These are phyloP conservation scores for Termitomyces sp. DNA, from an alignment of 768 basidiomycete species.

Conservation along the genomic window DNA sequence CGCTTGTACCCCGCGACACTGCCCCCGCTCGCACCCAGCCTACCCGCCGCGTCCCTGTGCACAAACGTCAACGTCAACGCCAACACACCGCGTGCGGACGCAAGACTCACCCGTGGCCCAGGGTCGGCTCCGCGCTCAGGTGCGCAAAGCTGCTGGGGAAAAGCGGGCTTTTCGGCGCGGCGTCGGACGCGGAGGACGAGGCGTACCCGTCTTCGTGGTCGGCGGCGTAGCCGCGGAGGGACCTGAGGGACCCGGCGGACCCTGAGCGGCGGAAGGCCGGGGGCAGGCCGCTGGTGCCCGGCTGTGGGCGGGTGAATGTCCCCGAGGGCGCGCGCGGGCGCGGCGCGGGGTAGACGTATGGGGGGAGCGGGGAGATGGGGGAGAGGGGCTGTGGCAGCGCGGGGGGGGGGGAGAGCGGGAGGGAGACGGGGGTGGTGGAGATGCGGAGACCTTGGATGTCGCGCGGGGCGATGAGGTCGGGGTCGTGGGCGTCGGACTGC, in stretches of 20 bases:
- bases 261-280: slow-evolving; percentile 27
- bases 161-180: slow-evolving; percentile 62
- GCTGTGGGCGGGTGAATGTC: neutral
- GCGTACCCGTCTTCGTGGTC: slow-evolving; percentile 28
- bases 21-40: slow-evolving; percentile 12
- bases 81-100: no score
- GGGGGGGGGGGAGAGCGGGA: slow-evolving; percentile 9
- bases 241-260: slow-evolving; percentile 19
- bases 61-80: no score
- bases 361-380: slow-evolving; percentile 22
- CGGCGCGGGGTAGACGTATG: slow-evolving; percentile 14
- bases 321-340: slow-evolving; percentile 11
- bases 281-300: neutral
- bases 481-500: no score
- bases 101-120: neutral
- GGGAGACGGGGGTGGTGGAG: slow-evolving; percentile 34
- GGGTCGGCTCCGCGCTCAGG: slow-evolving; percentile 31
- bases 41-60: no score
- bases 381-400: slow-evolving; percentile 14
- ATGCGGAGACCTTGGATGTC: slow-evolving; percentile 57
- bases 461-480: no score
- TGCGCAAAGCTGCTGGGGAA: slow-evolving; percentile 80
- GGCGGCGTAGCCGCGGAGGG: slow-evolving; percentile 4
- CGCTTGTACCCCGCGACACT: slow-evolving; percentile 10
- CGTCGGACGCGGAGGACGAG: slow-evolving; percentile 21